These are phyloP conservation scores for Pholiota conissans DNA, from an alignment of 768 basidiomycete genomes.

Conservation along the genomic window DNA sequence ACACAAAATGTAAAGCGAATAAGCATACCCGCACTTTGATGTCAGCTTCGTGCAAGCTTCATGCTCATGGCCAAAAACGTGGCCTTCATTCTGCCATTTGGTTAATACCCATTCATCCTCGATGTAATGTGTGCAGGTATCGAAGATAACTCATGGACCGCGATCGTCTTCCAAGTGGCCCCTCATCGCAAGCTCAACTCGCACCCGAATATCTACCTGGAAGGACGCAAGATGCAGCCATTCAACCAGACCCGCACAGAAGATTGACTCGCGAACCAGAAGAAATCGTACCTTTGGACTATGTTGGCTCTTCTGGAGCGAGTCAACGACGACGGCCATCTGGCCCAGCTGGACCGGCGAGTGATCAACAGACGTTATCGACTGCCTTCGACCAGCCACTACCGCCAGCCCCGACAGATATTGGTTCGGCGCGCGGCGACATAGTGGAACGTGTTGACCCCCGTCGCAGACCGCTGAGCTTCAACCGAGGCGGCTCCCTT, in stretches of 20 bases:
- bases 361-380: neutral
- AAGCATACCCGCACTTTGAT: too few species aligned
- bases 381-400: neutral
- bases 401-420: neutral
- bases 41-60: too few species aligned
- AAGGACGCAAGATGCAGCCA: neutral
- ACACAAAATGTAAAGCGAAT: too few species aligned
- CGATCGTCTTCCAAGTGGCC: neutral
- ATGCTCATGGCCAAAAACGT: too few species aligned
- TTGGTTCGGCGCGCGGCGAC: neutral
- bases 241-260: neutral
- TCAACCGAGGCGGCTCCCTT: neutral
- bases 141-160: neutral
- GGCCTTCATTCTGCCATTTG: too few species aligned
- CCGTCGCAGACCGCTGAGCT: neutral
- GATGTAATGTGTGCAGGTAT: neutral
- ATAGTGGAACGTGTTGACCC: neutral
- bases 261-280: neutral
- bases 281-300: neutral
- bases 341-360: neutral
- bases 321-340: neutral
- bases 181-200: neutral
- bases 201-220: neutral
- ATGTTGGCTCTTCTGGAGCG: neutral
- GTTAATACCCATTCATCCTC: too few species aligned